These are phyloP conservation scores for Aspergillus sp. DNA, from an alignment of 2,329 filamentous ascomycete species.

Conservation along the genomic window DNA sequence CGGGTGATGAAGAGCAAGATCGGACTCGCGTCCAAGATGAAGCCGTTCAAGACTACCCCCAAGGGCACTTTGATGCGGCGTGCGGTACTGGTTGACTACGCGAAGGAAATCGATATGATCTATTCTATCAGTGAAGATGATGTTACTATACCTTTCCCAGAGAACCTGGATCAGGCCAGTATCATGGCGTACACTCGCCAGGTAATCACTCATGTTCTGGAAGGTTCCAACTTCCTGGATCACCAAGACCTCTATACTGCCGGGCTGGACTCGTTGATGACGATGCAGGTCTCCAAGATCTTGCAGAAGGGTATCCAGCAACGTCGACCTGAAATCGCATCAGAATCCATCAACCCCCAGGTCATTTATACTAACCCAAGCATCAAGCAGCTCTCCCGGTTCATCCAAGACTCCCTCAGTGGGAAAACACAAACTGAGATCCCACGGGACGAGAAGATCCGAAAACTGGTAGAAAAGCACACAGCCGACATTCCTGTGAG, in stretches of 20 bases:
- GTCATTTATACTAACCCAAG: no score
- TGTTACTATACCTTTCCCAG: neutral
- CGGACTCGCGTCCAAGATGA: neutral
- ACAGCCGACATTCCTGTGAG: neutral
- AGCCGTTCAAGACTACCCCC: slow-evolving; percentile 4
- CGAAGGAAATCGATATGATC: slow-evolving; percentile 6
- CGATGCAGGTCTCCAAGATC: neutral
- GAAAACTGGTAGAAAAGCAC: slow-evolving; percentile 8
- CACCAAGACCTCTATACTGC: slow-evolving; percentile 5
- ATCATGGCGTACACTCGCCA: neutral
- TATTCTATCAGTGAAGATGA: neutral
- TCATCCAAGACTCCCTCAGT: no score
- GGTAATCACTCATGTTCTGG: neutral
- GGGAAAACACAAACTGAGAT: no score
- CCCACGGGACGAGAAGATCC: no score
- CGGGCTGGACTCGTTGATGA: slow-evolving; percentile 10
- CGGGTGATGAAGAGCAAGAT: slow-evolving; percentile 7
- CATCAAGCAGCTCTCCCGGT: no score
- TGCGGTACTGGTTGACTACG: slow-evolving; percentile 1
- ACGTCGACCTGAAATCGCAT: no score
- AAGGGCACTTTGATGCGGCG: slow-evolving; percentile 10
- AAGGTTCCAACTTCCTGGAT: neutral
- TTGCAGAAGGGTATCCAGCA: neutral
- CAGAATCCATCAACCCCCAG: no score
- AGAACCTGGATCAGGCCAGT: neutral